Percentiles rank a stretch among this genome's conserved stretches.
These are phyloP conservation scores for Diaporthe aspalathi DNA, from an alignment of 2,329 filamentous ascomycete genomes.

Conservation along the genomic window DNA sequence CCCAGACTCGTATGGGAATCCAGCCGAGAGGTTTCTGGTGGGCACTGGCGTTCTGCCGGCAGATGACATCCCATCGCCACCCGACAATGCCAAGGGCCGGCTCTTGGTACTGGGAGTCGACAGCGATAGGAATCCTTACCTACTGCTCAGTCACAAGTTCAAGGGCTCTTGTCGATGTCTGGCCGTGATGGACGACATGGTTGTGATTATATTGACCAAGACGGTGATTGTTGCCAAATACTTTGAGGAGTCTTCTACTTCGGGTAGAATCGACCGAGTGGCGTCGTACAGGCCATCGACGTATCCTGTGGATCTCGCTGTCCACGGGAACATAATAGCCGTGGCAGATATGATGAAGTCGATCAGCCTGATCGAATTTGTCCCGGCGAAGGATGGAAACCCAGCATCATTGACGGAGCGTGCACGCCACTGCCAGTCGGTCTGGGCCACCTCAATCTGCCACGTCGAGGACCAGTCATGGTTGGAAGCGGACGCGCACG, in stretches of 20 bases:
- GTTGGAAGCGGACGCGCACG: slow-evolving; percentile 86
- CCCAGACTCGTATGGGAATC: slow-evolving; percentile 64
- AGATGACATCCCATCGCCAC: slow-evolving; percentile 56
- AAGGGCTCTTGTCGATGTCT: slow-evolving; percentile 86
- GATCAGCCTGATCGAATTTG: slow-evolving; percentile 80
- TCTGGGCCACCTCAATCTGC: slow-evolving; percentile 84
- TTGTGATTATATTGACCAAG: slow-evolving; percentile 91
- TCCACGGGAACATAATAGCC: slow-evolving; percentile 80
- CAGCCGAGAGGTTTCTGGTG: slow-evolving; percentile 85
- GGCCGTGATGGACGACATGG: slow-evolving; percentile 77
- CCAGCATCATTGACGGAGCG: slow-evolving; percentile 76
- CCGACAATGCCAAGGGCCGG: slow-evolving; percentile 72
- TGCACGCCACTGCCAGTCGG: slow-evolving; percentile 82
- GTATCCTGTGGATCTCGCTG: slow-evolving; percentile 82
- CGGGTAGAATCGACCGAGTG: slow-evolving; percentile 73
- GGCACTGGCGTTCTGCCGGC: slow-evolving; percentile 84
- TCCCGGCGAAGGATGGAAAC: slow-evolving; percentile 65
- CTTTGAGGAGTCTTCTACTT: slow-evolving; percentile 64
- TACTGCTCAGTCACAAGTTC: slow-evolving; percentile 75
- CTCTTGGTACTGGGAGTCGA: slow-evolving; percentile 89
- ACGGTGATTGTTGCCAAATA: slow-evolving; percentile 75
- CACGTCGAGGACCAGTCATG: slow-evolving; percentile 79
- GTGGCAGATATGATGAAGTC: slow-evolving; percentile 96
- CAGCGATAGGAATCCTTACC: slow-evolving; percentile 76
- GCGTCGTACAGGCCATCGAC: slow-evolving; percentile 85